phyloP scores from a whole-genome alignment of 768 basidiomycete genomes.

The Tricholoma flavovirens region DNA sequence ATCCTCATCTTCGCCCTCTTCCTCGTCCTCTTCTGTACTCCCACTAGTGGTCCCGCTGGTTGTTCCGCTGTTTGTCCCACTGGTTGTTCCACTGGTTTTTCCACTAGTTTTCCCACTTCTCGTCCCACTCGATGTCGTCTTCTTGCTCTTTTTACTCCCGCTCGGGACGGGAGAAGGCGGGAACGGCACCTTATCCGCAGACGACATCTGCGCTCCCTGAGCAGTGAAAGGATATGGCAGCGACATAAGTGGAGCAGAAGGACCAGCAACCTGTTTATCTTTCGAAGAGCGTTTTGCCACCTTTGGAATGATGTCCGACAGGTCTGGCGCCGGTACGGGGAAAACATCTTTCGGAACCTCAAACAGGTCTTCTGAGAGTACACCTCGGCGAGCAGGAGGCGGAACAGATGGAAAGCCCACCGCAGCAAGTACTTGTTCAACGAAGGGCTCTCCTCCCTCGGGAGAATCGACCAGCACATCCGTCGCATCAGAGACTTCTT shows the following conservation, averaged over 20 bases:
- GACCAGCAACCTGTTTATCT: slow-evolving; percentile 37
- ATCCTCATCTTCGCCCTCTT: slow-evolving; percentile 26
- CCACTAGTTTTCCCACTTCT: slow-evolving; percentile 16
- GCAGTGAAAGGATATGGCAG: slow-evolving; percentile 70
- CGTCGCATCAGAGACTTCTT: slow-evolving; percentile 24
- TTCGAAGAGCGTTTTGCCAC: slow-evolving; percentile 41
- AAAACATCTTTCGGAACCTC: slow-evolving; percentile 37
- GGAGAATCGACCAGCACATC: slow-evolving; percentile 16
- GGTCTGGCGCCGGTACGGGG: slow-evolving; percentile 10
- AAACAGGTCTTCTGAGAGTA: slow-evolving; percentile 64
- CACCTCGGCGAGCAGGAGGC: slow-evolving; percentile 49
- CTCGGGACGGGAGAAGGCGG: slow-evolving; percentile 52
- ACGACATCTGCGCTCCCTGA: slow-evolving; percentile 54
- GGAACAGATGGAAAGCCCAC: slow-evolving; percentile 47
- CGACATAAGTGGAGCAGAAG: slow-evolving; percentile 37
- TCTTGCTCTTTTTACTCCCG: slow-evolving; percentile 29
- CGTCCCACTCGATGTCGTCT: slow-evolving; percentile 14
- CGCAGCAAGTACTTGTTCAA: slow-evolving; percentile 57
- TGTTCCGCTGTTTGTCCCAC: slow-evolving; percentile 16
- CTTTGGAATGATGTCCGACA: slow-evolving; percentile 36
- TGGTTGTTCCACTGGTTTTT: slow-evolving; percentile 14
- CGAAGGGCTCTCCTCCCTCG: slow-evolving; percentile 36
- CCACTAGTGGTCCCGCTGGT: slow-evolving; percentile 23
- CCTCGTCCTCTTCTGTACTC: slow-evolving; percentile 25
- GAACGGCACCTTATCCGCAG: slow-evolving; percentile 65